Base-by-base conservation (phyloP, 164 flowering plant genomes). In the Santalum album region DNA sequence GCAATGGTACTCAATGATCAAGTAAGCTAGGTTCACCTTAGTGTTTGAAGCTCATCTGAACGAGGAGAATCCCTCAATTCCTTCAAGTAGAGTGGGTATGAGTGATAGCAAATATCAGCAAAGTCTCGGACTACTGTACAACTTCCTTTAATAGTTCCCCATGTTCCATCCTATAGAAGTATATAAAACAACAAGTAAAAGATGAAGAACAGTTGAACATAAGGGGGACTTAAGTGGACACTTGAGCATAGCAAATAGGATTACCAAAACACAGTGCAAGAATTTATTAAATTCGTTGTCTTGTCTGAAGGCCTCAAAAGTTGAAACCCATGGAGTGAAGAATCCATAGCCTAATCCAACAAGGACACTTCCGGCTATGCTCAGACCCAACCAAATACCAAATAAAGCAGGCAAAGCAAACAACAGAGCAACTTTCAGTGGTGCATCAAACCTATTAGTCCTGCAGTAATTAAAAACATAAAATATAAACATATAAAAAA, bases 141-240 rank as follows among this genome's bases (percentile, higher is more conserved):
- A 46, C 96, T 80, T 61, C 90, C 90, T 80, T 78, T 73, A 22
- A 89, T 65, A 18, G 97, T 85, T 48, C 74, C 87, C 90, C 86
- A 78, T 15, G 97, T 92, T 49, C 99, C 99, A 77, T 92, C 99
- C 97, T 92, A 19, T 7, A 70, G n/a, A n/a, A n/a, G n/a, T 32
- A 5, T 19, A 43, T 14, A 17, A 5, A 6, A 6, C 5, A 43
- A 6, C n/a, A 43, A 43, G 15, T n/a, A 46, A 4, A 20, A 4
- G 9, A 29, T 29, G 34, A 29, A 29, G 6, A 3, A 29, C 9
- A 29, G 34, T 29, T 29, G 34, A n/a, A n/a, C n/a, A n/a, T n/a
- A n/a, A n/a, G n/a, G n/a, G n/a, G n/a, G n/a, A n/a, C n/a, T n/a
- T n/a, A 16, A 21, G 29, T 1, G 11, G 51, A 7, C n/a, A 23